Conservation (phyloP, 495 filamentous ascomycete genomes). For the Massariosphaeria phaeospora region DNA sequence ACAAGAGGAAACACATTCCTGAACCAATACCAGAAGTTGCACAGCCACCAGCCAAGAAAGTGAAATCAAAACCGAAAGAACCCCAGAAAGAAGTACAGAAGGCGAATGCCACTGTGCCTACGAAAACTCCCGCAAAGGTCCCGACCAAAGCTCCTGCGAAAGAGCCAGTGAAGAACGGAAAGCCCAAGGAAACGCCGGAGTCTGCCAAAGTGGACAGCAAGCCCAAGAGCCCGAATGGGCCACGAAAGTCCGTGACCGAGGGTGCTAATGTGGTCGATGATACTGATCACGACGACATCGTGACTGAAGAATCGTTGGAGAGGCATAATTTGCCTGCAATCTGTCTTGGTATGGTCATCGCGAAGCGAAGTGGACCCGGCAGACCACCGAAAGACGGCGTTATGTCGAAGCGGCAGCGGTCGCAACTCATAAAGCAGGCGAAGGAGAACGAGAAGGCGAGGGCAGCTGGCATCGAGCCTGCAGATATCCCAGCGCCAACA, state of each 20-base stretch:
- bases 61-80: slow-evolving; percentile 18
- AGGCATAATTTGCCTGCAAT: slow-evolving; percentile 13
- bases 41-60: slow-evolving; percentile 13
- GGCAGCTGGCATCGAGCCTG: slow-evolving; percentile 37
- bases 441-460: slow-evolving; percentile 40
- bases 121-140: background rate
- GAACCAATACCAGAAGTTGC: slow-evolving; percentile 7
- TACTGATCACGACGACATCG: slow-evolving; percentile 2
- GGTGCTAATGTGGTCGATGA: slow-evolving; percentile 1
- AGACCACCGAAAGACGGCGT: slow-evolving; percentile 87
- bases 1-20: slow-evolving; percentile 5
- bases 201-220: slow-evolving; percentile 12
- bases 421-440: slow-evolving; percentile 59
- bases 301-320: slow-evolving; percentile 17
- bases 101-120: slow-evolving; percentile 9
- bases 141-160: slow-evolving; percentile 12
- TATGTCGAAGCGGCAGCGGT: slow-evolving; percentile 81
- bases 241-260: slow-evolving; percentile 27
- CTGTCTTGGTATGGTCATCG: slow-evolving; percentile 13
- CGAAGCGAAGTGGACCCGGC: slow-evolving; percentile 71
- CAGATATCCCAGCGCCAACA: slow-evolving; percentile 7
- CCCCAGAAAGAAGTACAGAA: slow-evolving; percentile 26
- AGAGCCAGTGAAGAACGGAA: slow-evolving; percentile 9
- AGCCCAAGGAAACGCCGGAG: slow-evolving; percentile 16
- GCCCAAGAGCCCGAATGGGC: slow-evolving; percentile 3